Evolutionary conservation across 768 basidiomycete genomes (phyloP).

Genomic region (Piloderma croceum): DNA sequence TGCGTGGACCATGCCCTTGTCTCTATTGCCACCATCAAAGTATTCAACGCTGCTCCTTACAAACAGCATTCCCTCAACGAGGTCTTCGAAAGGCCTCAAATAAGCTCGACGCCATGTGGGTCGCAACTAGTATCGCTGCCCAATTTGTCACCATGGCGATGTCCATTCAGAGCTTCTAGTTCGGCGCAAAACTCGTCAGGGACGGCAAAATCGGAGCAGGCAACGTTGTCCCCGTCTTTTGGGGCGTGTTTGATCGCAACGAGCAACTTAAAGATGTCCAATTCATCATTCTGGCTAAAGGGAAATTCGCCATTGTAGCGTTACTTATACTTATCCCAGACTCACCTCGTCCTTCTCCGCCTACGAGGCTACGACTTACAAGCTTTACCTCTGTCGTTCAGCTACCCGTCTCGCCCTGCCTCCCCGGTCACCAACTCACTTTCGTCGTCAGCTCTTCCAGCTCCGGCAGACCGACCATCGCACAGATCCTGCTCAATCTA

Average conservation of each 20-base stretch:
- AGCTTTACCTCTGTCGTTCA: constrained; percentile 40
- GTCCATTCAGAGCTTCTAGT: constrained; percentile 98
- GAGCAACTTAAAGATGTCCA: constrained; percentile 80
- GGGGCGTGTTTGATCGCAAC: constrained; percentile 93
- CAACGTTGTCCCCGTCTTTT: constrained; percentile 93
- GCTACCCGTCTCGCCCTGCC: constrained; percentile 35
- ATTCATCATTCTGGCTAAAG: constrained; percentile 70
- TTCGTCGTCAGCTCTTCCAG: constrained; percentile 51
- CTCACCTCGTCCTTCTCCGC: constrained; percentile 26
- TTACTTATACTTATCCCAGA: constrained; percentile 60
- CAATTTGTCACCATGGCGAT: constrained; percentile 86
- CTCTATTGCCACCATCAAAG: constrained; percentile 87
- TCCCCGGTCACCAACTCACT: constrained; percentile 45
- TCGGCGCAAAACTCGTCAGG: constrained; percentile 83
- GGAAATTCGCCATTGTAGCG: constrained; percentile 74
- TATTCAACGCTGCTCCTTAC: constrained; percentile 69
- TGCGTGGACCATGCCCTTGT: constrained; percentile 69
- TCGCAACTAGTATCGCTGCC: constrained; percentile 53
- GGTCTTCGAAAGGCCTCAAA: constrained; percentile 45
- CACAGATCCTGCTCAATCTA: constrained; percentile 39
- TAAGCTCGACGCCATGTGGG: constrained; percentile 70
- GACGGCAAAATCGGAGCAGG: constrained; percentile 64
- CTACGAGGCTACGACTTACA: constrained; percentile 37
- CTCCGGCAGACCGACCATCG: constrained; percentile 47
- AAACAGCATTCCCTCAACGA: constrained; percentile 46